phyloP scores from a whole-genome alignment of 345 rosid species.

The Citrus unshiu region DNA sequence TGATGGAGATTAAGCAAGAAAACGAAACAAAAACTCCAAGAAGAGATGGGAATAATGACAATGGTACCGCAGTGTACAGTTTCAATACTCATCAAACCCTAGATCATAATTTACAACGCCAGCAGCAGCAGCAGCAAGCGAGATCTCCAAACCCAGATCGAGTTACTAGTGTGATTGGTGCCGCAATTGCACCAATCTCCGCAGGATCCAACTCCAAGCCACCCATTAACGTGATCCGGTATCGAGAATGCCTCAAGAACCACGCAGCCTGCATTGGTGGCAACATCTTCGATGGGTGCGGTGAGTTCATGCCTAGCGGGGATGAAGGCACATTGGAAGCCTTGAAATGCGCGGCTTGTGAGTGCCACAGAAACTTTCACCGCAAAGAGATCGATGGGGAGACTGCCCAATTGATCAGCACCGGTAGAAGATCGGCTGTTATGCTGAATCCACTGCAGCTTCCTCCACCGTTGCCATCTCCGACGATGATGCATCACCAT shows the following conservation, averaged over 20 bases:
- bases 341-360: slow-evolving; percentile 89
- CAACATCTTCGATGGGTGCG: slow-evolving; percentile 80
- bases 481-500: slow-evolving; percentile 31
- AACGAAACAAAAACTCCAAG: slow-evolving; percentile 36
- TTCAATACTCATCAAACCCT: slow-evolving; percentile 65
- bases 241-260: slow-evolving; percentile 86
- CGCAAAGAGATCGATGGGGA: slow-evolving; percentile 66
- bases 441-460: slow-evolving; percentile 52
- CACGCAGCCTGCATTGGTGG: slow-evolving; percentile 93
- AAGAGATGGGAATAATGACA: slow-evolving; percentile 42
- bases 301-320: slow-evolving; percentile 97
- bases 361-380: slow-evolving; percentile 95
- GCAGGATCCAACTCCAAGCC: slow-evolving; percentile 32
- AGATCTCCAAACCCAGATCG: slow-evolving; percentile 41
- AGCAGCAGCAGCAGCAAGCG: slow-evolving; percentile 11
- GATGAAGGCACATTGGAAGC: slow-evolving; percentile 82
- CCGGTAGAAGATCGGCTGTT: slow-evolving; percentile 21
- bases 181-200: slow-evolving; percentile 25
- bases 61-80: slow-evolving; percentile 36
- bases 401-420: slow-evolving; percentile 20
- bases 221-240: slow-evolving; percentile 23
- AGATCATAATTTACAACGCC: slow-evolving; percentile 43
- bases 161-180: slow-evolving; percentile 16
- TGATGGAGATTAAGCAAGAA: slow-evolving; percentile 47
- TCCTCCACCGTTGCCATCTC: slow-evolving; percentile 49